Conservation (phyloP, 306 rosid genomes). For the Inga leiocalycina region DNA sequence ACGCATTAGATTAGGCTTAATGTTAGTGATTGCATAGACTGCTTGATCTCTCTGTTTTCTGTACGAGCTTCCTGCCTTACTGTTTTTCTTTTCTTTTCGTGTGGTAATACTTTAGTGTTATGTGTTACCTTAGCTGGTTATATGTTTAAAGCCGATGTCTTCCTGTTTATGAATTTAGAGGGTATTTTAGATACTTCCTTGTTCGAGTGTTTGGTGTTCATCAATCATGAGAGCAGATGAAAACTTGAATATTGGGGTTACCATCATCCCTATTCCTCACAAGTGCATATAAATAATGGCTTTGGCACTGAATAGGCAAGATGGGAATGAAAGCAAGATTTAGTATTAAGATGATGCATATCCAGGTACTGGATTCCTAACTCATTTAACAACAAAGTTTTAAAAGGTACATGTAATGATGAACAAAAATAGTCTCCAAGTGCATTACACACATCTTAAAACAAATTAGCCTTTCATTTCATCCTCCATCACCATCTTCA, state of each 20-base stretch:
- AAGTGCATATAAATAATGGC: neutral
- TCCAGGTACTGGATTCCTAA: slow-evolving; percentile 41
- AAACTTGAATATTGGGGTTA: neutral
- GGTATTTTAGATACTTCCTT: neutral
- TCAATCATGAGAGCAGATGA: neutral
- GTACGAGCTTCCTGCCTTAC: neutral
- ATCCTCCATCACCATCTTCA: slow-evolving; percentile 30
- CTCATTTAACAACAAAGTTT: slow-evolving; percentile 51
- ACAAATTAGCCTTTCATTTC: slow-evolving; percentile 34
- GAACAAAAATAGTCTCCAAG: slow-evolving; percentile 75
- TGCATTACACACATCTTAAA: slow-evolving; percentile 51
- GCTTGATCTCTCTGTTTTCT: too few species aligned
- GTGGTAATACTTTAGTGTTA: neutral
- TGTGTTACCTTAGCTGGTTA: neutral
- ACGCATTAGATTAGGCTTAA: too few species aligned
- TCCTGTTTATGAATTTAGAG: neutral
- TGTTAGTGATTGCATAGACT: too few species aligned
- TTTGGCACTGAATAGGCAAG: neutral
- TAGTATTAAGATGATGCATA: slow-evolving; percentile 29
- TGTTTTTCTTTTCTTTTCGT: neutral
- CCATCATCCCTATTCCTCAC: neutral
- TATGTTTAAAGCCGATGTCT: neutral
- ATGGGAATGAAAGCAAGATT: neutral
- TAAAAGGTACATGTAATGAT: slow-evolving; percentile 47
- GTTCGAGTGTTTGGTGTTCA: neutral